Evolutionary conservation across 768 basidiomycete species (phyloP).

Genomic region (Agrocybe pediades): DNA sequence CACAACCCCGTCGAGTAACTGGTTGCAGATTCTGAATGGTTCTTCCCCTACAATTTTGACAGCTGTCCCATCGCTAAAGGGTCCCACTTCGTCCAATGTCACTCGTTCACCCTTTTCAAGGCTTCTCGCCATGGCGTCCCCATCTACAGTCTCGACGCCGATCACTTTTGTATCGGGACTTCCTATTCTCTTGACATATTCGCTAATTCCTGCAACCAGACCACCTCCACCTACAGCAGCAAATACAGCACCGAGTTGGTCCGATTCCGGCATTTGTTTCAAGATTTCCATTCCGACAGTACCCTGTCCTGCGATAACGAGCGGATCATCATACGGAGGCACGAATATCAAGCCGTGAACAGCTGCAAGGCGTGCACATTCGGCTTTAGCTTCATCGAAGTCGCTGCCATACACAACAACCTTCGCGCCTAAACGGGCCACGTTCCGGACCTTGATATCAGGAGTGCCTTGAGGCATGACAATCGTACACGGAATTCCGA

Average conservation of each 20-base stretch:
- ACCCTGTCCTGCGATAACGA: conserved; percentile 96
- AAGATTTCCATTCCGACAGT: conserved; percentile 94
- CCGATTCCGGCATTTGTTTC: conserved; percentile 80
- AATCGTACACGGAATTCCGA: conserved; percentile 95
- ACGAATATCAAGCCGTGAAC: conserved; percentile 84
- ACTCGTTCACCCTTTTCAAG: conserved; percentile 81
- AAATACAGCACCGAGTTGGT: conserved; percentile 82
- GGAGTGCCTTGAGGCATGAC: conserved; percentile 98
- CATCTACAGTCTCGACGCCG: conserved; percentile 95
- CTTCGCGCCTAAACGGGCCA: conserved; percentile 92
- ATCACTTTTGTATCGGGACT: conserved; percentile 78
- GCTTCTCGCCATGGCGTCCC: conserved; percentile 90
- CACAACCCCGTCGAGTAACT: conserved; percentile 80
- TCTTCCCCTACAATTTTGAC: conserved; percentile 96
- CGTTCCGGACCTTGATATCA: conserved; percentile 94
- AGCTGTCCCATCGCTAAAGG: conserved; percentile 97
- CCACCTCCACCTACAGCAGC: conserved; percentile 95
- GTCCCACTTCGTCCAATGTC: conserved; percentile 86
- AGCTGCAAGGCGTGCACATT: conserved; percentile 84
- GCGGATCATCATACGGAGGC: conserved; percentile 96
- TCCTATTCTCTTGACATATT: conserved; percentile 93
- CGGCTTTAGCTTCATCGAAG: conserved; percentile 95
- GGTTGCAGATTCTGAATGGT: conserved; percentile 88
- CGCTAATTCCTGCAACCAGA: conserved; percentile 84
- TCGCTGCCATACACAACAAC: conserved; percentile 90